Percentiles rank a stretch among this genome's conserved stretches.
Evolutionary conservation across 495 filamentous ascomycete species (phyloP).

Genomic region (Aspergillus saccharolyticus): DNA sequence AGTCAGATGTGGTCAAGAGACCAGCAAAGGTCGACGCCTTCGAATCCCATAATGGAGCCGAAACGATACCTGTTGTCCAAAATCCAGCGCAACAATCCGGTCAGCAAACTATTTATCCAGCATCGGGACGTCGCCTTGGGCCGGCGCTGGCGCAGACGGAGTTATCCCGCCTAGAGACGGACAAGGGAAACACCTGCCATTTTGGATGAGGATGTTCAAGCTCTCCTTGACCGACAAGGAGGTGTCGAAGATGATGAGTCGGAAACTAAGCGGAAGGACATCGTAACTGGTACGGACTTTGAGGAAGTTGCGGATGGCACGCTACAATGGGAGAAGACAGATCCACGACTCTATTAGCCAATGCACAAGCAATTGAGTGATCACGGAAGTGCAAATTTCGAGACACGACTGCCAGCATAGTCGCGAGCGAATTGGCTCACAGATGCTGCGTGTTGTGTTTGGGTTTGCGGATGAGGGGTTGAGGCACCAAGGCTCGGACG

Average conservation of each 20-base stretch:
- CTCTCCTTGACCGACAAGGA: constrained; percentile 95
- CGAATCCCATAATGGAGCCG: constrained; percentile 96
- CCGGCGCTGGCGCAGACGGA: background rate
- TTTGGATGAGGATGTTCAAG: constrained; percentile 92
- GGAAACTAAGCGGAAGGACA: constrained; percentile 95
- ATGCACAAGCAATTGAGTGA: constrained; percentile 11
- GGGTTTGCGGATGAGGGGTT: constrained; percentile 3
- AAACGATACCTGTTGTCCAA: constrained; percentile 76
- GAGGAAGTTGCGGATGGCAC: constrained; percentile 90
- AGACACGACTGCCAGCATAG: background rate
- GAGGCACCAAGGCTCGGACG: background rate
- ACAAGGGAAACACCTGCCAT: constrained; percentile 57
- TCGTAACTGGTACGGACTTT: constrained; percentile 97
- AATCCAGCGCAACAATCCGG: constrained; percentile 3
- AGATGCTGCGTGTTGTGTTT: background rate
- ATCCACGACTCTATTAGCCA: constrained; percentile 29
- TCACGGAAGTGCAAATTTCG: constrained; percentile 5
- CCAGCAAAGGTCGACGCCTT: constrained; percentile 91
- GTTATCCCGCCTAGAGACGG: constrained; percentile 5
- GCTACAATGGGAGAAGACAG: constrained; percentile 45
- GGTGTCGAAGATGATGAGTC: constrained; percentile 93
- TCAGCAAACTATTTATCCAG: constrained; percentile 22
- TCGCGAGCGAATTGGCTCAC: background rate
- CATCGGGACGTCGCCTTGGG: background rate
- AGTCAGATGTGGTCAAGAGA: constrained; percentile 91